Percentiles rank a stretch among this genome's conserved stretches.
phyloP scores from a whole-genome alignment of 805 yeast genomes.

The Candida tammaniensis region DNA sequence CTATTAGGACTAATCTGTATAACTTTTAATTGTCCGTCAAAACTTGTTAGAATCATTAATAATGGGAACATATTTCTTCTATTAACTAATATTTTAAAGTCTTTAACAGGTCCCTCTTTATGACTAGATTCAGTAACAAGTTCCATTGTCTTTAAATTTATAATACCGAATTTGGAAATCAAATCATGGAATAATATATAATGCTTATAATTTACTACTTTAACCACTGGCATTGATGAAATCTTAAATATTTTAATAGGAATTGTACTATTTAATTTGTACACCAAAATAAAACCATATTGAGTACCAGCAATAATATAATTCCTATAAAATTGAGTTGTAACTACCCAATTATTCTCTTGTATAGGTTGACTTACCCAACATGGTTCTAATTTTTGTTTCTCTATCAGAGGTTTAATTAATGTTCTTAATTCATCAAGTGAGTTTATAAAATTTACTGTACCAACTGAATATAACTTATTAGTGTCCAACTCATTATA shows the following conservation, averaged over 20 bases:
- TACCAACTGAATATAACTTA: conserved; percentile 2
- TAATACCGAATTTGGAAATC: conserved; percentile 28
- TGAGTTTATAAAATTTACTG: neutral
- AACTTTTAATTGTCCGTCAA: too few species aligned
- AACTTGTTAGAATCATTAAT: too few species aligned
- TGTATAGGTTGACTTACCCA: too few species aligned
- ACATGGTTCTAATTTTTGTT: too few species aligned
- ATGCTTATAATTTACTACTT: conserved; percentile 14
- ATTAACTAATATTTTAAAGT: too few species aligned
- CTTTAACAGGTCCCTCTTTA: conserved; percentile 3
- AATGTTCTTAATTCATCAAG: too few species aligned
- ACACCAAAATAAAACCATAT: conserved; percentile 24
- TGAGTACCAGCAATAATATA: conserved; percentile 28
- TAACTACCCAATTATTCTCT: conserved; percentile 20
- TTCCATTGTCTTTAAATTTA: conserved; percentile 9
- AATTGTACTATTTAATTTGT: conserved; percentile 7
- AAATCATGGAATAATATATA: conserved; percentile 25
- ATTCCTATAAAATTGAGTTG: conserved; percentile 17
- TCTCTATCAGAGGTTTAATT: too few species aligned
- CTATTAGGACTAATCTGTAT: too few species aligned
- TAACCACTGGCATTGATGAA: conserved; percentile 24
- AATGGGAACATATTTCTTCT: too few species aligned
- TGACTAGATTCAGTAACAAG: conserved; percentile 3
- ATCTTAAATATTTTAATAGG: conserved; percentile 16
- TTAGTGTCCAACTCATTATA: conserved; percentile 6